Conservation (phyloP, 352 stramenopile genomes). For the Phytopythium aichiense region DNA sequence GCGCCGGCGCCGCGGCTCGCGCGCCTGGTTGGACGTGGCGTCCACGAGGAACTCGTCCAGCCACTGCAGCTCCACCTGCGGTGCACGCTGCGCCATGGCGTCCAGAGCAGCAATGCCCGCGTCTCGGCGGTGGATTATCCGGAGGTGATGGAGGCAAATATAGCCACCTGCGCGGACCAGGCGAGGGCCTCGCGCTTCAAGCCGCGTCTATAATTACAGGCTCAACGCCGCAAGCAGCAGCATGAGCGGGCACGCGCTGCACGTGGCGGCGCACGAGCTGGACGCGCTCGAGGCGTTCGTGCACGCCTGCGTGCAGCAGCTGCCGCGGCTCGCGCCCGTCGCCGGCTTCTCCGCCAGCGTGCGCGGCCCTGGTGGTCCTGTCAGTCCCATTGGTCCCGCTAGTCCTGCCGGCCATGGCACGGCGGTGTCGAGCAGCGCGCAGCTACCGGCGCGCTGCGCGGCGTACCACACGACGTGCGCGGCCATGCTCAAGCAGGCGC, state of each 20-base stretch:
- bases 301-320: slow-evolving; percentile 40
- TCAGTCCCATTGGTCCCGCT: too few species aligned
- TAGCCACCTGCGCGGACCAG: too few species aligned
- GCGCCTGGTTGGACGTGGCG: slow-evolving; percentile 4
- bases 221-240: too few species aligned
- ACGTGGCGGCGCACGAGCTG: slow-evolving; percentile 6
- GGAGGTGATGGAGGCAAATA: neutral
- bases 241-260: slow-evolving; percentile 2
- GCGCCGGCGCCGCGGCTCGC: neutral
- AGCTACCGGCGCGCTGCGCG: slow-evolving; percentile 38
- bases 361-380: neutral
- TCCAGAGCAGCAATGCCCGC: too few species aligned
- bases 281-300: slow-evolving; percentile 58
- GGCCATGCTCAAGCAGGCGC: slow-evolving; percentile 45
- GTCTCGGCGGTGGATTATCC: too few species aligned
- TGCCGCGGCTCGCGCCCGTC: slow-evolving; percentile 31
- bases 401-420: too few species aligned
- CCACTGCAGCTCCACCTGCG: neutral
- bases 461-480: slow-evolving; percentile 49
- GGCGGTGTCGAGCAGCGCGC: neutral
- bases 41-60: slow-evolving; percentile 6
- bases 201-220: neutral
- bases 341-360: neutral
- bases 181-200: neutral
- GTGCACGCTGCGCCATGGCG: neutral